Evolutionary conservation across 805 yeast genomes (phyloP), one percentile per base, ranked within the genome.

Genomic region (Yarrowia divulgata): DNA sequence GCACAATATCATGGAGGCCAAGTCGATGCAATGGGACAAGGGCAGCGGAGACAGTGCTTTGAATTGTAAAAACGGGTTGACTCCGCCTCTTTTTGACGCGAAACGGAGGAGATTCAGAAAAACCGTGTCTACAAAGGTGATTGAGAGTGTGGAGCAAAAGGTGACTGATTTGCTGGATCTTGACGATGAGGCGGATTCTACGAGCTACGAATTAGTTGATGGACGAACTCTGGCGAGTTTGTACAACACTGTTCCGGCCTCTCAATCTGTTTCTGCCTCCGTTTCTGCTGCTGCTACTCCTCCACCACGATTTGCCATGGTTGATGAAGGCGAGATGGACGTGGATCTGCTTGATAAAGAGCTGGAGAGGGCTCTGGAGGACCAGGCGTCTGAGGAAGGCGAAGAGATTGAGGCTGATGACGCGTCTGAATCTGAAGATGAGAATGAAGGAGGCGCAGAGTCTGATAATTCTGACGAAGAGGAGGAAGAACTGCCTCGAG

Each of bases 111-210:
- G 95, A 71, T 88, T 90, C 75, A 87, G 91, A 63, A 85, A 89
- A 68, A 87, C 89, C 70, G 84, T 90, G 71, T 87, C 88, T 69
- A 88, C 87, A 67, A 82, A 88, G 50, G 88, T 90, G 32, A 87
- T 93, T 75, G 90, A 91, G 69, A 88, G 87, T 71, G 87, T 92
- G 8, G 97, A 94, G 72, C 84, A 85, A 45, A 86, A 86, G 68
- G 97, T 94, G 5, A 90, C 90, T 70, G 91, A 89, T 75, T 80
- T 94, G 66, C 81, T 94, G 39, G 81, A 85, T 71, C 79, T 87
- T 57, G 99, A 94, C 76, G 90, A 85, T 46, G 93, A 89, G 70
- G 97, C 98, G 0, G 93, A 91, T 76, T 91, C 88, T 55, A 85
- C 89, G 34, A 85, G 84, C 45, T 92, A 88, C 75, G 97, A 93